Evolutionary conservation across 164 flowering plant genomes (phyloP), one percentile per base, ranked within the genome.

Genomic region (Nymphaea thermarum): DNA sequence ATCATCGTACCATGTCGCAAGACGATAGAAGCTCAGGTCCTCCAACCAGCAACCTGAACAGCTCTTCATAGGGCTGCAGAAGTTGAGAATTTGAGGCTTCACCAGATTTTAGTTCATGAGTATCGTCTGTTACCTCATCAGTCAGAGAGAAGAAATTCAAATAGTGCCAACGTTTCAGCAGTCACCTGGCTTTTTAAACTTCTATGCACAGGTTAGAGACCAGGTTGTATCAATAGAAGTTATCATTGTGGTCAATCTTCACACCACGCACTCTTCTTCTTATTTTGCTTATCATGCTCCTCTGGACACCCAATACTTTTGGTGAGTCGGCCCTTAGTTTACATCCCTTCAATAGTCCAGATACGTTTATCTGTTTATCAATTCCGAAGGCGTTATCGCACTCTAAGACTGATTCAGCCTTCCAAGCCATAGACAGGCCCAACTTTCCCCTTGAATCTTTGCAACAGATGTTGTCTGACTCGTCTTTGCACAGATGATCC

Each of bases 191-290:
- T 12, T 47, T 47, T 47, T 12, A 7, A 47, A 12, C 7, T 47
- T 47, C 11, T 6, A 6, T 47, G 12, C 55, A 6, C 55, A 47
- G 11, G 11, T 12, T 47, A 47, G 55, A 6, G 55, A 47, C 12
- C 55, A 47, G n/a, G 36, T 6, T 61, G 16, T 61, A 62, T 78
- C 70, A 80, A 71, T 72, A 77, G 57, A 42, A 44, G 47, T 45
- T 45, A 43, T 77, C 81, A 43, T 41, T 16, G 41, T 81, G 82
- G 12, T 43, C 62, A 76, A 87, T 71, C 69, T 80, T 87, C 47
- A 71, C 87, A 73, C 97, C 97, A 60, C 82, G 68, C 42, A 71
- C 72, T 63, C 55, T 43, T 73, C 89, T 78, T 76, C 95, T 81
- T 69, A 80, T 44, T 36, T 77, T 65, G 59, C 77, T 77, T 36